Evolutionary conservation across 225 moss, liverwort and hornwort genomes (phyloP), one percentile per base, ranked within the genome.

Genomic region (Bryoerythrophyllum caledonicum): DNA sequence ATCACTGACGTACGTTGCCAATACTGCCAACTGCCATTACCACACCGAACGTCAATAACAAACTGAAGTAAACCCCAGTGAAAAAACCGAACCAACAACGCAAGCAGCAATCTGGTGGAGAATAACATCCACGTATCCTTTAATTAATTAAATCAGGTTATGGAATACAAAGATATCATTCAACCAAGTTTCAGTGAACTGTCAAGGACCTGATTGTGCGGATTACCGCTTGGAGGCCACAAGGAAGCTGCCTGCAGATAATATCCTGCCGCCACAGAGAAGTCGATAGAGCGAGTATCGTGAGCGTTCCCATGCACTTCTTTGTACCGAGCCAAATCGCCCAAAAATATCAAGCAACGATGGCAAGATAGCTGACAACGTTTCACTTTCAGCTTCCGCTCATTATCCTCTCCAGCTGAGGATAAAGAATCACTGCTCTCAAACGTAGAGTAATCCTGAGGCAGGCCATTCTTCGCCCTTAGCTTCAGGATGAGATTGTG

Each of bases 241-340:
- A 99, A 79, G 27, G 86, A 85, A 74, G 90, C 88, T 55, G 99
- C 99, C 89, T 93, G 91, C 75, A 90, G 84, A 58, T 99, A 99
- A 70, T 95, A 92, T 63, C 99, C 95, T 71, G 99, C 99, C 59
- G 99, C 90, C 57, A 99, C 95, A 75, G 99, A 99, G 84, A 94
- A 99, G 86, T 95, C 94, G 72, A 90, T 82, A 66, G 80, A 80
- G 54, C 93, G 94, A 75, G 85, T 70, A 73, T 99, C 95, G 58
- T 83, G 89, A 40, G 68, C 85, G 86, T 92, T 93, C 48, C 91
- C 91, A 76, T 95, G 90, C 48, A 86, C 86, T 84, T 99, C 99
- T 76, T 99, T 99, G 79, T 99, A 99, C 68, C 99, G 91, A 32
- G 99, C 95, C 73, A 99, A 88, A 82, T 99, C 99, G 49, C 99